These are phyloP conservation scores for Chlamydomonas sphaeroides DNA, from an alignment of 139 green algal genomes.

Conservation along the genomic window DNA sequence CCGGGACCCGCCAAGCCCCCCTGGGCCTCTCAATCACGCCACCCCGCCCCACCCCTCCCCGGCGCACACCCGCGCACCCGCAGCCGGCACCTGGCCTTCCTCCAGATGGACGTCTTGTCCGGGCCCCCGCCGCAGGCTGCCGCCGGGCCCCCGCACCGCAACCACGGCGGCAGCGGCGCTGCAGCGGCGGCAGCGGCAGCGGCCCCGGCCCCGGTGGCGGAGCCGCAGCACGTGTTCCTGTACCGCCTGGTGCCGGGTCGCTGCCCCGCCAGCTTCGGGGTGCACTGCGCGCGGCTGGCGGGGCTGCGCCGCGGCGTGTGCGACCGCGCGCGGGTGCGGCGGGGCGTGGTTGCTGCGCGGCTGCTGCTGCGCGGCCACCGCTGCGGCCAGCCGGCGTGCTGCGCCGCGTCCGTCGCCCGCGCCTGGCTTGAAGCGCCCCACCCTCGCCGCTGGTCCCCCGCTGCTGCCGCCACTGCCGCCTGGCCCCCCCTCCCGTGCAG, in stretches of 20 bases:
- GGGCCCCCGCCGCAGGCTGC: neutral
- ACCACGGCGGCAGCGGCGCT: neutral
- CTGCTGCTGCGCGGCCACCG: neutral
- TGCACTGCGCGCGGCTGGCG: slow-evolving; percentile 56
- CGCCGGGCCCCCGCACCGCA: neutral
- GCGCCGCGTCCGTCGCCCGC: too few relatives aligned
- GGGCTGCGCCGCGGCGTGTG: slow-evolving; percentile 31
- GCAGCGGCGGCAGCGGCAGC: neutral
- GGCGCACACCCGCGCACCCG: too few relatives aligned
- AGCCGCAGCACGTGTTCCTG: slow-evolving; percentile 73
- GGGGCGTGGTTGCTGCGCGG: neutral
- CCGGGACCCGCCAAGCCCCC: too few relatives aligned
- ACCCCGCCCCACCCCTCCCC: too few relatives aligned
- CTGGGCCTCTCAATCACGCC: too few relatives aligned
- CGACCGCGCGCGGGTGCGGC: neutral
- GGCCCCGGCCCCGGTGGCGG: neutral
- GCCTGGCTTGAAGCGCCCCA: neutral
- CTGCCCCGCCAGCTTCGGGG: slow-evolving; percentile 72
- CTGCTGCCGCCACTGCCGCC: neutral
- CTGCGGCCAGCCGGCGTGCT: neutral
- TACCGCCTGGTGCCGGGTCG: slow-evolving; percentile 76
- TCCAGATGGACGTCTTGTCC: slow-evolving; percentile 77
- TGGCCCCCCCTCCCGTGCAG: neutral
- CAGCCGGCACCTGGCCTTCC: slow-evolving; percentile 65
- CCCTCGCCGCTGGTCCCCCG: neutral